Evolutionary conservation across 176 grass and related monocot genomes (phyloP).

Genomic region (Elaeis guineensis): DNA sequence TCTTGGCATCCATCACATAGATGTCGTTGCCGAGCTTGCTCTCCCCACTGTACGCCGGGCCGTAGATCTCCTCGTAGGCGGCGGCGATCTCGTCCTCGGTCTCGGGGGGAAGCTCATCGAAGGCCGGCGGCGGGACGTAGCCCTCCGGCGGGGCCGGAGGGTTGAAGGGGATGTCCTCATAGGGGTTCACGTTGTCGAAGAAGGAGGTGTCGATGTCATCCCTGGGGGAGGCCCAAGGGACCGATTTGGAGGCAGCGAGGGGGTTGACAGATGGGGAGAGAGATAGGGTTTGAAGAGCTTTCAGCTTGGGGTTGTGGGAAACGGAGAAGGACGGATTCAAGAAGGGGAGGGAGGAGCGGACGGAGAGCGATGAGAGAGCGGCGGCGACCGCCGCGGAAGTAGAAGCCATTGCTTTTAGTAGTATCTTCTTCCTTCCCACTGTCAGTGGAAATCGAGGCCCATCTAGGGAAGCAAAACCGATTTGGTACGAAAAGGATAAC

Average conservation of each 20-base stretch:
- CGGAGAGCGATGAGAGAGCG: conserved; percentile 27
- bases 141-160: conserved; percentile 53
- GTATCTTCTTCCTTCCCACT: no score
- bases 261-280: not conserved
- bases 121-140: conserved; percentile 48
- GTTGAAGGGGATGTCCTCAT: conserved; percentile 23
- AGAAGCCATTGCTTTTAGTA: conserved; percentile 15
- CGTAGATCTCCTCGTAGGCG: conserved; percentile 66
- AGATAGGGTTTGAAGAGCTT: not conserved
- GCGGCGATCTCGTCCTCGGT: conserved; percentile 49
- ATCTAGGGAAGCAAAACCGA: no score
- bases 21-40: conserved; percentile 54
- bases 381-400: conserved; percentile 21
- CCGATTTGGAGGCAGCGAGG: conserved; percentile 24
- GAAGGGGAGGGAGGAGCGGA: conserved; percentile 5
- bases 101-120: conserved; percentile 68
- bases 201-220: conserved; percentile 27
- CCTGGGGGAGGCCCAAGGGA: conserved; percentile 19
- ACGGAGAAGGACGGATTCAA: conserved; percentile 15
- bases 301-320: not conserved
- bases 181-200: conserved; percentile 21
- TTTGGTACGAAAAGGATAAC: no score
- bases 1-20: conserved; percentile 38
- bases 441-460: no score
- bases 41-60: conserved; percentile 73